Base-by-base conservation (phyloP, 2,329 filamentous ascomycete genomes). In the Fusarium zealandicum region DNA sequence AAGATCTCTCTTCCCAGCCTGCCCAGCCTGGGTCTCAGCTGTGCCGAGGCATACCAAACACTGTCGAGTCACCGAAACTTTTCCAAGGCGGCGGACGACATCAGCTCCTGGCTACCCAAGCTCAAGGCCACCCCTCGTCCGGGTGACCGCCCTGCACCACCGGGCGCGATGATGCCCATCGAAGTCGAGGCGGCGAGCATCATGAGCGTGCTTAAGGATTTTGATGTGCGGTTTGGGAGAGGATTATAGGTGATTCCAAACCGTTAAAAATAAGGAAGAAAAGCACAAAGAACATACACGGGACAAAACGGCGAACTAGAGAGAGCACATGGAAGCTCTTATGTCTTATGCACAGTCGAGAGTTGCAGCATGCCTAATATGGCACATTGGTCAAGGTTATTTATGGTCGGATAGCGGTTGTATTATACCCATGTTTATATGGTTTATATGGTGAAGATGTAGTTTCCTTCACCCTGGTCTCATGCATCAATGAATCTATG, bases 141-240 rank as follows among this genome's bases (percentile, higher is more conserved):
- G 4, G 63, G 66, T 9, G 36, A 54, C 57, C 66, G 58, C 58
- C 65, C 66, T 68, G 51, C 63, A 25, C 49, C 74, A 43, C 69
- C 71, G 48, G 72, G 71, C 47, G 73, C 75, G 56, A 78, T 78
- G 49, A 81, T 82, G 35, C 86, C 89, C 1, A 86, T 92, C 65
- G 90, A 93, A 70, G 89, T 93, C 13, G 90, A 93, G 73, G 89
- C 90, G 6, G 90, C 90, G 1, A 92, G 89, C 71, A 91, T 93
- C 48, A 92, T 93, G 90, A 88, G 88, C 35, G 90, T 92, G n/a
- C 75, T 93, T 54, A 90, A 90, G 72, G 87, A 90, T 59, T 93
- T 93, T 74, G 90, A 93, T 67, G 81, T 90, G 42, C 78, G 90
- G 47, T 93, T 93, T 70, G 86, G 86, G 32, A 68, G 73, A 31